phyloP scores from a whole-genome alignment of 31 red algal genomes.

The Odonthalia washingtoniensis region DNA sequence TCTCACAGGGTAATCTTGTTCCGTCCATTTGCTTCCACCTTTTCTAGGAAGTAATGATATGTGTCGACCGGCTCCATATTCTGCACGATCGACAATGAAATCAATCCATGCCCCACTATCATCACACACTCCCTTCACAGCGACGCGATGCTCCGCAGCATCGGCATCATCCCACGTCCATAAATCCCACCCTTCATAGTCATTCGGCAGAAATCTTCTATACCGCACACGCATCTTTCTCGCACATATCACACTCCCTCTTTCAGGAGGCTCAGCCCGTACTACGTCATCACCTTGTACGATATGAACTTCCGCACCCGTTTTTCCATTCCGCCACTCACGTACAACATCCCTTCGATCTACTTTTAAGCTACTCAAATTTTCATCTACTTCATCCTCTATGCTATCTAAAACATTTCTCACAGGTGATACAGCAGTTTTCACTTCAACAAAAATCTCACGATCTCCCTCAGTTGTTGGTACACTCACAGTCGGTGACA shows the following conservation, averaged over 20 bases:
- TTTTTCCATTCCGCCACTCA: slow-evolving; percentile 41
- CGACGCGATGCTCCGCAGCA: slow-evolving; percentile 17
- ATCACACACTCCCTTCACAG: slow-evolving; percentile 12
- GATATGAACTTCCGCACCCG: slow-evolving; percentile 41
- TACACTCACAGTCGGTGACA: too few species aligned
- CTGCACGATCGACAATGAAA: slow-evolving; percentile 51
- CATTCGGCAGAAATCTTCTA: slow-evolving; percentile 48
- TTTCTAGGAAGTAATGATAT: slow-evolving; percentile 44
- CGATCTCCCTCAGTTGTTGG: too few species aligned
- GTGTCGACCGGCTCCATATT: slow-evolving; percentile 22
- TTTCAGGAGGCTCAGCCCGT: neutral
- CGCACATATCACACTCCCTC: neutral
- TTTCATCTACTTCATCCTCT: slow-evolving; percentile 29
- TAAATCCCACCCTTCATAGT: slow-evolving; percentile 82
- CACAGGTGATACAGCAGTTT: too few species aligned
- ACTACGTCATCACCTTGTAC: slow-evolving; percentile 49
- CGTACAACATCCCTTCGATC: slow-evolving; percentile 56
- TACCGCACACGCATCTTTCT: slow-evolving; percentile 56
- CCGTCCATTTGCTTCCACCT: slow-evolving; percentile 51
- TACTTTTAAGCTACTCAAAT: neutral
- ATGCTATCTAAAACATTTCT: slow-evolving; percentile 28
- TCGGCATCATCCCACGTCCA: slow-evolving; percentile 69
- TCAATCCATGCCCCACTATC: slow-evolving; percentile 44
- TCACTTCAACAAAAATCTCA: too few species aligned
- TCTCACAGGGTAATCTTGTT: slow-evolving; percentile 53